Base-by-base conservation (phyloP, 345 rosid species). In the Dipteronia sinensis region DNA sequence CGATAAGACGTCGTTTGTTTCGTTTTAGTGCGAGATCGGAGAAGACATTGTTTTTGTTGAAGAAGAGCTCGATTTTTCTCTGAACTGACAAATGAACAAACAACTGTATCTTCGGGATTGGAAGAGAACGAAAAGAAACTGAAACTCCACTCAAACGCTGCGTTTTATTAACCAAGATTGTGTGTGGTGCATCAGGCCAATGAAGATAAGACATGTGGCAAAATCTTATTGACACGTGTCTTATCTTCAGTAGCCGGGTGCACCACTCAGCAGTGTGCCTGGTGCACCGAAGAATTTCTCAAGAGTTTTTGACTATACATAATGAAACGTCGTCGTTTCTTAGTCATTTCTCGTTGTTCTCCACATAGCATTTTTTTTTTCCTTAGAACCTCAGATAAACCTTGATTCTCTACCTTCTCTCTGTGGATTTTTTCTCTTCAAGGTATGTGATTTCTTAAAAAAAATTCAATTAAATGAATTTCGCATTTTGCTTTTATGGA, bases 31-130 rank as follows among this genome's bases (percentile, higher is more conserved):
- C 5, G 31, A 59, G 75, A 65, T 69, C 85, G 34, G 38, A 46
- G 59, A 49, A 71, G 79, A 47, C 85, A 66, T 71, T 25, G 47
- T 47, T 59, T 56, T 74, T 44, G 77, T 46, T 44, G n/a, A 29
- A 34, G 25, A 49, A 51, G 25, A 31, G 46, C 47, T 74, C 49
- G 49, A 13, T n/a, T 42, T 19, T 58, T 47, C 47, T 47, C 34
- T 65, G 47, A 9, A 65, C 53, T 64, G 69, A n/a, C 15, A 40
- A 62, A 73, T 49, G 63, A 2, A 7, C 49, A 44, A 8, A 8
- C 49, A 44, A 44, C 12, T 8, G 2, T 44, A 2, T 44, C 11
- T 20, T 58, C 22, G 20, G 20, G 22, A 58, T 19, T 9, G 27
- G 22, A 59, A 20, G 64, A 19, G 22, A 59, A 16, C 27, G 22